Evolutionary conservation across 2,329 filamentous ascomycete species (phyloP), one percentile per base, ranked within the genome.

Genomic region (Colletotrichum karsti): DNA sequence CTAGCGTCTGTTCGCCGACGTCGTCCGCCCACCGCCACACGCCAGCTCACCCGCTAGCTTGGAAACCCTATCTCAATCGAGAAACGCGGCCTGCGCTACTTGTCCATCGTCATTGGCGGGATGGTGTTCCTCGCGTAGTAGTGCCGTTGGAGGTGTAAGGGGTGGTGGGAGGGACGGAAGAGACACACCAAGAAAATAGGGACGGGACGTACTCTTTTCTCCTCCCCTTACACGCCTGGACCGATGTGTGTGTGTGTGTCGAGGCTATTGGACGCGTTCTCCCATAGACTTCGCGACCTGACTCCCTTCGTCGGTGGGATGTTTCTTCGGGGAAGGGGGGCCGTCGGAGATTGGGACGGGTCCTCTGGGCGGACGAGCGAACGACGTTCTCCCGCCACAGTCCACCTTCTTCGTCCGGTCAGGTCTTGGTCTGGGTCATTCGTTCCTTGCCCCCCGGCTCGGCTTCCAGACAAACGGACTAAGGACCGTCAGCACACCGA

Each of bases 1-100:
- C 39, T 67, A 67, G 64, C 60, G 64, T 67, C 64, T 67, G 64
- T 64, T 64, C 64, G 64, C 64, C 60, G 20, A 33, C 26, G 53
- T 64, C 64, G 64, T 46, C 46, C 4, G 12, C 33, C n/a, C n/a
- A n/a, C n/a, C n/a, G n/a, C n/a, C n/a, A n/a, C 44, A 67, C 60
- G 35, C 64, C 60, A 59, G 22, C 39, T 22, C 22, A 26, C 9
- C 37, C 44, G 46, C 60, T 67, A 67, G 30, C 37, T 15, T 24
- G 15, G 41, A 46, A 58, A 58, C 53, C 37, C 60, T 58, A 67
- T 58, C 53, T 54, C 60, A 48, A 48, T 58, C 37, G 5, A 54
- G 53, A 46, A 35, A 53, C 53, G 37, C 53, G 35, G 18, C 53
- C 15, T 54, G 30, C 54, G 53, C 22, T 35, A 26, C 30, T 35